phyloP scores from a whole-genome alignment of 345 rosid species.

The Camelina hispida region DNA sequence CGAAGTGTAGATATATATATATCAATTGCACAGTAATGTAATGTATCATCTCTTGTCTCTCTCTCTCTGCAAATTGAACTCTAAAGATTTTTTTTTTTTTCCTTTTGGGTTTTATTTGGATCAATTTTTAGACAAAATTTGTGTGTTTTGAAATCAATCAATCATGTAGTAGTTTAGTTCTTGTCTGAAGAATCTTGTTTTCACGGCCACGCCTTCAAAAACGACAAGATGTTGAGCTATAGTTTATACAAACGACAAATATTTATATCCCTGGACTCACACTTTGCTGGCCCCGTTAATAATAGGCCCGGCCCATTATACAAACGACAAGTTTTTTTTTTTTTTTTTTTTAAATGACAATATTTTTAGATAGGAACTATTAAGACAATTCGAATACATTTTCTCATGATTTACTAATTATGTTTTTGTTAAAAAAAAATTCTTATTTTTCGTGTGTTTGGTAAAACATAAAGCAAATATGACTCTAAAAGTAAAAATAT shows the following conservation, averaged over 20 bases:
- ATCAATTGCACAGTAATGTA: slow-evolving; percentile 21
- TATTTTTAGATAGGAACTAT: no score
- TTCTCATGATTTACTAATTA: no score
- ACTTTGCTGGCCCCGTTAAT: not conserved
- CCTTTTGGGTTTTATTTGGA: not conserved
- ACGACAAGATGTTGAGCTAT: slow-evolving; percentile 19
- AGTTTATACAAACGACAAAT: not conserved
- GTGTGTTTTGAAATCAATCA: not conserved
- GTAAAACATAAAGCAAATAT: not conserved
- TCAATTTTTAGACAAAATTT: not conserved
- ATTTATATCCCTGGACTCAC: not conserved
- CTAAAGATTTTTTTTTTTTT: slow-evolving; percentile 6
- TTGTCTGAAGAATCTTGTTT: slow-evolving; percentile 5
- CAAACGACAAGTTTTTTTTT: no score
- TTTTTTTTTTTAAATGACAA: no score
- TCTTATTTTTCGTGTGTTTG: no score
- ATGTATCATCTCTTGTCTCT: slow-evolving; percentile 10
- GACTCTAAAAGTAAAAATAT: no score
- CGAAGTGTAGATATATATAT: slow-evolving; percentile 39
- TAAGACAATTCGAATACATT: no score
- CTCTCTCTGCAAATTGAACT: not conserved
- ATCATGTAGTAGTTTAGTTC: not conserved
- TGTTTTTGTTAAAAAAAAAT: no score
- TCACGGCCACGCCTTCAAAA: not conserved
- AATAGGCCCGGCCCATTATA: not conserved